These are phyloP conservation scores for Sistotremastrum niveocremeum DNA, from an alignment of 768 basidiomycete species.

Conservation along the genomic window DNA sequence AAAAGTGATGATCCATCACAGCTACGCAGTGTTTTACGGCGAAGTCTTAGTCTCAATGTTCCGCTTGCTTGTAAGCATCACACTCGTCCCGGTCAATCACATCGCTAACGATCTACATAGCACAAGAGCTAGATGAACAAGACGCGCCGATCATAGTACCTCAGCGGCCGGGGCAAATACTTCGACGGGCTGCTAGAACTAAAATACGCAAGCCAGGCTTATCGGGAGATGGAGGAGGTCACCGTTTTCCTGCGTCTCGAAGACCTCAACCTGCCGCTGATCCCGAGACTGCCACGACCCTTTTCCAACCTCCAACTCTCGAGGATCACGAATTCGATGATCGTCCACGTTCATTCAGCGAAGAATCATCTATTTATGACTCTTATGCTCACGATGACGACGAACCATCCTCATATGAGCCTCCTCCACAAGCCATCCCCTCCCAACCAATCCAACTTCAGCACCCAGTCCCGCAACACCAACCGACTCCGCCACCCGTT, in stretches of 20 bases:
- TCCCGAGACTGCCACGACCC: slow-evolving; percentile 9
- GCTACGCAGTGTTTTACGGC: slow-evolving; percentile 64
- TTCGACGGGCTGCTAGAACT: slow-evolving; percentile 85
- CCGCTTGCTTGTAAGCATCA: slow-evolving; percentile 63
- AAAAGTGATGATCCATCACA: slow-evolving; percentile 69
- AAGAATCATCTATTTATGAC: slow-evolving; percentile 75
- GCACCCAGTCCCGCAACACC: slow-evolving; percentile 26
- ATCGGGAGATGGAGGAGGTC: slow-evolving; percentile 66
- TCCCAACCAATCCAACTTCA: slow-evolving; percentile 34
- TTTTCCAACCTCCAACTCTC: slow-evolving; percentile 24
- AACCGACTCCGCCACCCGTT: slow-evolving; percentile 25
- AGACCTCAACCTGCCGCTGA: slow-evolving; percentile 17
- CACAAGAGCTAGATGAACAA: slow-evolving; percentile 51
- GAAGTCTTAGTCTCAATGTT: slow-evolving; percentile 80
- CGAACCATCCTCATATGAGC: slow-evolving; percentile 18
- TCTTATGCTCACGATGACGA: slow-evolving; percentile 40
- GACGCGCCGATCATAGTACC: slow-evolving; percentile 80
- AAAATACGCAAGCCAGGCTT: slow-evolving; percentile 83
- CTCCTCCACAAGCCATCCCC: slow-evolving; percentile 27
- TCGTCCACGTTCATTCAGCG: slow-evolving; percentile 65
- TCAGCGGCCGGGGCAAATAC: slow-evolving; percentile 65
- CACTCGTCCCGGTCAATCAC: slow-evolving; percentile 38
- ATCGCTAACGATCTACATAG: slow-evolving; percentile 55
- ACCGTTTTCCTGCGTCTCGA: slow-evolving; percentile 52
- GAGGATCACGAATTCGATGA: slow-evolving; percentile 28